phyloP scores from a whole-genome alignment of 31 red algal species.

The Odonthalia washingtoniensis region DNA sequence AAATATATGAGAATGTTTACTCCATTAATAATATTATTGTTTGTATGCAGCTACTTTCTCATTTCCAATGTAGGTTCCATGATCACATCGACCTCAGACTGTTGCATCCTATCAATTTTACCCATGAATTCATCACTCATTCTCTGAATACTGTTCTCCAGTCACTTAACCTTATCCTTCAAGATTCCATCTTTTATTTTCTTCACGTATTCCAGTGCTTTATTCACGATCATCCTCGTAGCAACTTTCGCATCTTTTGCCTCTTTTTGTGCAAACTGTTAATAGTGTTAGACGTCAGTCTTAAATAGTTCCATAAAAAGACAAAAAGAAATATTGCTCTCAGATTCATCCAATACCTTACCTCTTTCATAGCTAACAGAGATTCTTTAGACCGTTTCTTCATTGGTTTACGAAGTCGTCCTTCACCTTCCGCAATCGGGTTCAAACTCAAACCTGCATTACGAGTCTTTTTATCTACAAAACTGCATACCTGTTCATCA shows the following conservation, averaged over 20 bases:
- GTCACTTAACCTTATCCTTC: conserved; percentile 60
- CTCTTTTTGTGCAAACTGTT: conserved; percentile 50
- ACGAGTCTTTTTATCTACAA: conserved; percentile 80
- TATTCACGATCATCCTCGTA: conserved; percentile 55
- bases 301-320: neutral
- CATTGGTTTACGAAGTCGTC: conserved; percentile 53
- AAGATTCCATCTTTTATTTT: conserved; percentile 48
- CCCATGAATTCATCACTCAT: conserved; percentile 50
- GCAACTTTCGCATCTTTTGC: conserved; percentile 62
- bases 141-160: conserved; percentile 66
- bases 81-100: conserved; percentile 52
- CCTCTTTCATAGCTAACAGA: conserved; percentile 58
- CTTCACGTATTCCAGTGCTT: conserved; percentile 70
- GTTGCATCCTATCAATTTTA: conserved; percentile 40
- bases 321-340: no score
- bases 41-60: no score
- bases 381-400: conserved; percentile 47
- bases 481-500: conserved; percentile 56
- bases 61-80: neutral
- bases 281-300: neutral
- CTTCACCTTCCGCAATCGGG: conserved; percentile 50
- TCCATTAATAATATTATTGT: no score
- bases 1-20: no score
- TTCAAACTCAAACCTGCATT: conserved; percentile 85
- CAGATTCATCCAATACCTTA: conserved; percentile 40